Percentiles rank a stretch among this genome's conserved stretches.
Evolutionary conservation across 2,329 filamentous ascomycete species (phyloP).

Genomic region (Ophiocordyceps camponoti-floridani): DNA sequence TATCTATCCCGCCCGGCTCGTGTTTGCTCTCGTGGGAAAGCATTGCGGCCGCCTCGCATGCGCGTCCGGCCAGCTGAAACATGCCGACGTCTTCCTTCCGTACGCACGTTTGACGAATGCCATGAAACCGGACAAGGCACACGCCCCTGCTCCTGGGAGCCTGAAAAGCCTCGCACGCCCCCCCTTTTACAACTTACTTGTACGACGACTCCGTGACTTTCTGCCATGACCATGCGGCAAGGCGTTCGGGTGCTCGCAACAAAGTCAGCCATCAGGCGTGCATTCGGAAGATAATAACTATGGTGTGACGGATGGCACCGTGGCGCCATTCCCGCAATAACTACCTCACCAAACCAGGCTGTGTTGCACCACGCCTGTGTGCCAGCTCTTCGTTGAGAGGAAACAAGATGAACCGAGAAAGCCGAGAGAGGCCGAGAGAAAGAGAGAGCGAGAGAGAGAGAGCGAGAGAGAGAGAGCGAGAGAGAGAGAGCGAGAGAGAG

Average conservation of each 20-base stretch:
- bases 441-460: neutral
- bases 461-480: neutral
- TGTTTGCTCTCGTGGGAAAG: neutral
- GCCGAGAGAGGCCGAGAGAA: neutral
- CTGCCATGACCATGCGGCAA: neutral
- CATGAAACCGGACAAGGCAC: neutral
- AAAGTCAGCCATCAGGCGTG: neutral
- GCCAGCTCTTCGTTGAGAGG: neutral
- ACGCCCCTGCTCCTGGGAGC: neutral
- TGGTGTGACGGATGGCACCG: slow-evolving; percentile 1
- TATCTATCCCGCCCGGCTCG: neutral
- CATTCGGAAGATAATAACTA: slow-evolving; percentile 1
- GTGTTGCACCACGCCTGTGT: neutral
- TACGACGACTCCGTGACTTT: neutral
- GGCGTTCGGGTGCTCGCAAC: neutral
- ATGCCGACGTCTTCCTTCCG: neutral
- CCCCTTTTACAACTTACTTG: neutral
- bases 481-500: neutral
- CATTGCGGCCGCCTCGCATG: neutral
- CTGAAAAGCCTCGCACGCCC: neutral
- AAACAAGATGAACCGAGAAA: neutral
- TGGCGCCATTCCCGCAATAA: slow-evolving; percentile 2
- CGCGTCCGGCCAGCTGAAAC: neutral
- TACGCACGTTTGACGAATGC: neutral
- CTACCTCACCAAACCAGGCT: neutral